These are phyloP conservation scores for Komagataella ulmi DNA, from an alignment of 805 yeast species.

Conservation along the genomic window DNA sequence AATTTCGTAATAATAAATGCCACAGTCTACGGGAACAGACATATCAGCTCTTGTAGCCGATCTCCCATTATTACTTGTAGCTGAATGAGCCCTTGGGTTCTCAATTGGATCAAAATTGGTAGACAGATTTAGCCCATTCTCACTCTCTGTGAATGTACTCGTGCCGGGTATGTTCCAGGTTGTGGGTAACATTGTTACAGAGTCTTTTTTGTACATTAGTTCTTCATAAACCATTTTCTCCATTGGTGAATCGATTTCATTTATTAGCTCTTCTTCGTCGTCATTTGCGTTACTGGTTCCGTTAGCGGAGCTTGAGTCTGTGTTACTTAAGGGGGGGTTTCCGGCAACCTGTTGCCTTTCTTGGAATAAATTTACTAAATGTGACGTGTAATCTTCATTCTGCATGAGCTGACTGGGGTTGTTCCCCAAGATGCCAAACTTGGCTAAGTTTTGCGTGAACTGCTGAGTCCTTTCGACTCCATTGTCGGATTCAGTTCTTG, in stretches of 20 bases:
- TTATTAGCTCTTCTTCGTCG: conserved; percentile 5
- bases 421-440: conserved; percentile 10
- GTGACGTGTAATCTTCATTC: conserved; percentile 6
- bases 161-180: too few species aligned
- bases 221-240: neutral
- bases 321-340: neutral
- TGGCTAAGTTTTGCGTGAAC: conserved; percentile 6
- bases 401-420: conserved; percentile 8
- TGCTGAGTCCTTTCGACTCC: conserved; percentile 3
- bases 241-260: conserved; percentile 3
- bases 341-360: neutral
- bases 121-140: neutral
- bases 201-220: neutral
- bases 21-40: conserved; percentile 23
- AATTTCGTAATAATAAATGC: conserved; percentile 41
- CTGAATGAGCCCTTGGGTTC: neutral
- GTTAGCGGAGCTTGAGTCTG: neutral
- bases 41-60: conserved; percentile 17
- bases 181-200: neutral
- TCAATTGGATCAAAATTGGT: neutral
- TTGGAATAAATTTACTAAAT: neutral
- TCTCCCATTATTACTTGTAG: neutral
- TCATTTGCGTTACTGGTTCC: neutral
- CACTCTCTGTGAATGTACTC: neutral
- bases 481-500: neutral